Conservation (phyloP, 2,329 filamentous ascomycete species). For the Colletotrichum coccodes region DNA sequence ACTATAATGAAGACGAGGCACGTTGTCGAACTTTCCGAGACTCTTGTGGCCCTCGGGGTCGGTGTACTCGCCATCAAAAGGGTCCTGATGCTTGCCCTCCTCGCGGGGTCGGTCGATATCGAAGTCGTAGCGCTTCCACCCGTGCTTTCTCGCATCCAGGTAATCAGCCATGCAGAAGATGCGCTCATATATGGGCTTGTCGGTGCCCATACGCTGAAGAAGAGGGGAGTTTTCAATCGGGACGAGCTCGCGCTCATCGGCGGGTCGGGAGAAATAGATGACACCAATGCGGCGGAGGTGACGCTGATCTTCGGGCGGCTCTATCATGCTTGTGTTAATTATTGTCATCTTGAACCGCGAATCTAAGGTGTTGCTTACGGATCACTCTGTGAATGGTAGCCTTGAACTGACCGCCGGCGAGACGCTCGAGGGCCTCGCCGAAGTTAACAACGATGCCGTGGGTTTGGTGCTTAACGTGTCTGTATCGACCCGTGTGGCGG, state of each 20-base stretch:
- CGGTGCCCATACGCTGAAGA: constrained; percentile 40
- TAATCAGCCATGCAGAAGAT: constrained; percentile 42
- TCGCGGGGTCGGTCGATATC: constrained; percentile 37
- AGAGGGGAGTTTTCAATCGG: constrained; percentile 46
- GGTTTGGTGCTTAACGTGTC: constrained; percentile 48
- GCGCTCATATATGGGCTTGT: constrained; percentile 41
- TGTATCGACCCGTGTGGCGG: constrained; percentile 44
- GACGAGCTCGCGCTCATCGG: constrained; percentile 47
- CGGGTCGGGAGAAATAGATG: constrained; percentile 52
- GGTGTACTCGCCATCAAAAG: constrained; percentile 22
- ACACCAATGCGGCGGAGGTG: constrained; percentile 47
- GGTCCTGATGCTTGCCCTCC: constrained; percentile 21
- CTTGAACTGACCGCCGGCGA: constrained; percentile 44
- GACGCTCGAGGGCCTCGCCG: constrained; percentile 43
- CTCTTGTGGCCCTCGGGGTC: constrained; percentile 24
- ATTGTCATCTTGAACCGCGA: not conserved
- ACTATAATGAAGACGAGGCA: constrained; percentile 18
- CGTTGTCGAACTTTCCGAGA: constrained; percentile 23
- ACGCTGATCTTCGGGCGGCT: constrained; percentile 46
- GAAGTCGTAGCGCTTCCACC: constrained; percentile 42
- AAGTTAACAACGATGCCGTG: constrained; percentile 51
- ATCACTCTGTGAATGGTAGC: constrained; percentile 44
- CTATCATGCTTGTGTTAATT: not conserved
- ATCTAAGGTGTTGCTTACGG: not conserved
- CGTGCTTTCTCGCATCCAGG: constrained; percentile 42